phyloP scores from a whole-genome alignment of 176 grass and related monocot species.

The Oryza nivara region DNA sequence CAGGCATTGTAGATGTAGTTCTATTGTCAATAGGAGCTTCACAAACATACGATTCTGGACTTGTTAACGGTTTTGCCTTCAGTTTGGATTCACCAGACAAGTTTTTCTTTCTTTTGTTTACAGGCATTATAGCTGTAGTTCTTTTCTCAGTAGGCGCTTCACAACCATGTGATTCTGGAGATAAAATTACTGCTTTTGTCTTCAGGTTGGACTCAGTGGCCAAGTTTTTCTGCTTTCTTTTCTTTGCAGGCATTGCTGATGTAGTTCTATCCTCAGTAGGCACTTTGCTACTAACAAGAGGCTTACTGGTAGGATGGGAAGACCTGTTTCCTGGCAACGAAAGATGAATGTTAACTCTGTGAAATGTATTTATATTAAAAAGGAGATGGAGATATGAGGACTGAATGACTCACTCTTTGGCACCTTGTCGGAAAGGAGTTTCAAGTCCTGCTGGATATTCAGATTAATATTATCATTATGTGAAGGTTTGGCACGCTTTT shows the following conservation, averaged over 20 bases:
- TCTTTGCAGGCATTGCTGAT: conserved; percentile 50
- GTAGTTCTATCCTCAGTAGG: conserved; percentile 29
- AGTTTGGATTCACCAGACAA: conserved; percentile 35
- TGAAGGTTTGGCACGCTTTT: conserved; percentile 29
- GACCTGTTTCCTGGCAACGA: conserved; percentile 57
- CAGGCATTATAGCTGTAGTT: conserved; percentile 35
- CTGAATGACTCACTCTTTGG: conserved; percentile 65
- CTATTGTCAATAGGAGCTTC: conserved; percentile 25
- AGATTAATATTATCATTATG: conserved; percentile 26
- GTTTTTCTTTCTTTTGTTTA: conserved; percentile 66
- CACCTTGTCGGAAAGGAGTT: conserved; percentile 44
- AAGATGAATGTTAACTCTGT: conserved; percentile 27
- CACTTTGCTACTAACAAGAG: conserved; percentile 40
- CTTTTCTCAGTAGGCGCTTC: conserved; percentile 31
- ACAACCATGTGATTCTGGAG: conserved; percentile 81
- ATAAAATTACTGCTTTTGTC: conserved; percentile 51
- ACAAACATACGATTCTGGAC: conserved; percentile 77
- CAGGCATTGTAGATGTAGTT: conserved; percentile 34
- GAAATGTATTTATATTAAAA: conserved; percentile 12
- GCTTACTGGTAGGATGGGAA: conserved; percentile 57
- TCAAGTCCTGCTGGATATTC: conserved; percentile 47
- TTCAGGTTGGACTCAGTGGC: conserved; percentile 41
- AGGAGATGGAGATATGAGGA: conserved; percentile 12
- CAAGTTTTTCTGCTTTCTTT: conserved; percentile 54
- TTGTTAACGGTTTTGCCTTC: conserved; percentile 53